phyloP scores from a whole-genome alignment of 1,139 yeast genomes.

The Candida gigantensis region DNA sequence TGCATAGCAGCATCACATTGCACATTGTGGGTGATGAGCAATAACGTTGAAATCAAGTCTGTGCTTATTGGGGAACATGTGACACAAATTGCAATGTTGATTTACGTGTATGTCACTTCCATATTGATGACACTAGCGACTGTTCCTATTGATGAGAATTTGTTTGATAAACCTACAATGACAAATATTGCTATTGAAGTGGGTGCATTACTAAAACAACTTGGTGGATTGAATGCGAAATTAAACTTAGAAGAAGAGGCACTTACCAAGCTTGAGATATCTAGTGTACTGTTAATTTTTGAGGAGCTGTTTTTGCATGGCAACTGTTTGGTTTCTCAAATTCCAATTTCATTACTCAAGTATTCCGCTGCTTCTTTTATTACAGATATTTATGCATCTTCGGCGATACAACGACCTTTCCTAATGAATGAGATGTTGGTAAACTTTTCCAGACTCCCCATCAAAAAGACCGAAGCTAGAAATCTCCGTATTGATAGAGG shows the following conservation, averaged over 20 bases:
- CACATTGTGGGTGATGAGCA: constrained; percentile 7
- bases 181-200: not conserved
- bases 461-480: constrained; percentile 42
- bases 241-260: constrained; percentile 11
- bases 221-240: constrained; percentile 7
- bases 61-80: constrained; percentile 7
- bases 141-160: no score
- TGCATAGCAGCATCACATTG: constrained; percentile 6
- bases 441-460: constrained; percentile 50
- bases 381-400: constrained; percentile 39
- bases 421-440: constrained; percentile 61
- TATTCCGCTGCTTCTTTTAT: constrained; percentile 12
- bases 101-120: constrained; percentile 2
- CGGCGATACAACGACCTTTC: constrained; percentile 56
- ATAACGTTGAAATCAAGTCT: constrained; percentile 2
- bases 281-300: constrained; percentile 10
- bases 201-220: constrained; percentile 8
- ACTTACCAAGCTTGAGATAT: constrained; percentile 13
- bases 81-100: constrained; percentile 1
- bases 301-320: constrained; percentile 9
- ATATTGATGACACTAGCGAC: no score
- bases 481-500: constrained; percentile 48
- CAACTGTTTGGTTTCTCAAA: no score
- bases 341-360: constrained; percentile 11
- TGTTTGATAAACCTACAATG: no score